Percentiles rank a stretch among this genome's conserved stretches.
Conservation (phyloP, 2,329 filamentous ascomycete species). For the Trichoderma aggressivum region DNA sequence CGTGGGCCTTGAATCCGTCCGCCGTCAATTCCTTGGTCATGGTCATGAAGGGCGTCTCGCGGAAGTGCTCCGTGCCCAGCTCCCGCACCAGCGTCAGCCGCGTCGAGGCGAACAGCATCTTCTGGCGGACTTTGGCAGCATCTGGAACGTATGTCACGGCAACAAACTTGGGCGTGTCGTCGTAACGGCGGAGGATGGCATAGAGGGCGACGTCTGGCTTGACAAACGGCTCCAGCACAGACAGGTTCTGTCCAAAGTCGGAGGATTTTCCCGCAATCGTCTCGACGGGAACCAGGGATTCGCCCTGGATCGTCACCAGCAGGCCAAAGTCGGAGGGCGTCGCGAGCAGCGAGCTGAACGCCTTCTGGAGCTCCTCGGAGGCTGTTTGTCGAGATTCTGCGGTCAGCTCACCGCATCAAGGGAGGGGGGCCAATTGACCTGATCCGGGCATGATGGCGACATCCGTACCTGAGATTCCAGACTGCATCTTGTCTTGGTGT, state of each 20-base stretch:
- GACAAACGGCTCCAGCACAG: conserved; percentile 59
- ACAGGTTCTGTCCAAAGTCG: conserved; percentile 63
- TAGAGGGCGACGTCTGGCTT: conserved; percentile 67
- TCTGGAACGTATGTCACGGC: conserved; percentile 79
- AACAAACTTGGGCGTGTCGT: conserved; percentile 55
- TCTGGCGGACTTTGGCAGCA: conserved; percentile 73
- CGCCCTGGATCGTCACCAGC: conserved; percentile 65
- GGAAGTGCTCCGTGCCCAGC: conserved; percentile 74
- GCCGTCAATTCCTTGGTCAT: conserved; percentile 64
- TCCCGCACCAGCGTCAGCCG: conserved; percentile 72
- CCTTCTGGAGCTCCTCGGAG: conserved; percentile 70
- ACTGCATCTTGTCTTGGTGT: conserved; percentile 58
- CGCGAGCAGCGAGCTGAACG: conserved; percentile 68
- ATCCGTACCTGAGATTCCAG: conserved; percentile 66
- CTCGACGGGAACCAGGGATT: conserved; percentile 61
- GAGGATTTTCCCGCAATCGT: conserved; percentile 51
- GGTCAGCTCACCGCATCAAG: conserved; percentile 11
- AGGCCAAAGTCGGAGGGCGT: conserved; percentile 64
- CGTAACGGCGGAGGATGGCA: conserved; percentile 68
- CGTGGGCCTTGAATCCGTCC: conserved; percentile 68
- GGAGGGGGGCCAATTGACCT: neutral
- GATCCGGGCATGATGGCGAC: neutral
- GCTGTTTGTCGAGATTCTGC: conserved; percentile 43
- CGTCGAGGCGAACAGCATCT: conserved; percentile 82
- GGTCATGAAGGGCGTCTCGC: conserved; percentile 72